Percentiles rank a stretch among this genome's conserved stretches.
phyloP scores from a whole-genome alignment of 495 filamentous ascomycete genomes.

The Cladorrhinum samala region DNA sequence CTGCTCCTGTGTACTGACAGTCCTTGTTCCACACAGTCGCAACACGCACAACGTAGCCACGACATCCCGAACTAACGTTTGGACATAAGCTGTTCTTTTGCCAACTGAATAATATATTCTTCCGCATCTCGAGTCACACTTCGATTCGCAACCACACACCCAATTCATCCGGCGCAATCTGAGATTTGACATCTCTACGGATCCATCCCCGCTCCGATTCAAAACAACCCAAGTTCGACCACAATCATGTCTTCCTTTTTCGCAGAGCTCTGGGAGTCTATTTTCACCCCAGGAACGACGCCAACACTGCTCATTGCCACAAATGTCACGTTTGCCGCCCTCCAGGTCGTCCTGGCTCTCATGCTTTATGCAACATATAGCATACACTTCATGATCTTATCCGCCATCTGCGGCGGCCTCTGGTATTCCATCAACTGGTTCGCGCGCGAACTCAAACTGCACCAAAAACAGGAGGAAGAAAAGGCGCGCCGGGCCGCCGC shows the following conservation, averaged over 20 bases:
- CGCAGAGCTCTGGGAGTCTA: slow-evolving; percentile 75
- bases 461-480: slow-evolving; percentile 58
- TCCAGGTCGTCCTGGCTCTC: slow-evolving; percentile 69
- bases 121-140: too few relatives aligned
- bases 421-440: slow-evolving; percentile 99
- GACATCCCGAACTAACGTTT: too few relatives aligned
- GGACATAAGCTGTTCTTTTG: background rate
- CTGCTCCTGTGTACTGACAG: too few relatives aligned
- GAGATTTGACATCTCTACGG: background rate
- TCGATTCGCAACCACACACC: too few relatives aligned
- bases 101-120: too few relatives aligned
- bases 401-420: slow-evolving; percentile 66
- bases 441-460: slow-evolving; percentile 64
- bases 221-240: too few relatives aligned
- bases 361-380: slow-evolving; percentile 79
- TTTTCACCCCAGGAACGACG: slow-evolving; percentile 88
- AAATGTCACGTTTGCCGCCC: slow-evolving; percentile 77
- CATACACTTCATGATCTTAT: slow-evolving; percentile 81
- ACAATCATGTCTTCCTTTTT: slow-evolving; percentile 72
- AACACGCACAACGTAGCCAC: too few relatives aligned
- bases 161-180: too few relatives aligned
- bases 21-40: too few relatives aligned
- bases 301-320: slow-evolving; percentile 83
- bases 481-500: slow-evolving; percentile 41
- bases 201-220: too few relatives aligned